Evolutionary conservation across 805 yeast genomes (phyloP), one percentile per base, ranked within the genome.

Genomic region (Saccharomycopsis lassenensis): DNA sequence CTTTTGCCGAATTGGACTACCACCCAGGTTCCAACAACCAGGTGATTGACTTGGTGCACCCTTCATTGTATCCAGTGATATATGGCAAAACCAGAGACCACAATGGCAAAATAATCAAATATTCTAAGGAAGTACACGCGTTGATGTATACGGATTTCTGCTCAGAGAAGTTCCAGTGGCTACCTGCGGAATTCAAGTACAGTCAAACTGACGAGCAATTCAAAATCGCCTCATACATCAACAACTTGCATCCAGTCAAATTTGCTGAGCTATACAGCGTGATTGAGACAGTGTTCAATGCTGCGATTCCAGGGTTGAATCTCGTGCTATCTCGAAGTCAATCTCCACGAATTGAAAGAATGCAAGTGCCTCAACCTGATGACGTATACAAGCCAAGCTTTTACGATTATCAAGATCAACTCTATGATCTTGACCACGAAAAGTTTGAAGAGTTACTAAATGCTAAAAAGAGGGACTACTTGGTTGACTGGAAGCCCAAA

Each of bases 41-140:
- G 43, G 65, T 61, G 2, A 42, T 59, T 15, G 62, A 61, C 41
- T 49, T 63, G 17, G 64, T 57, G 8, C 67, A 63, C 36, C 67
- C 68, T 17, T 61, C 65, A 12, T 49, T 63, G 28, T 62, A 49
- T 31, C 61, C 63, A 5, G 43, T 55, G 20, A 54, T 46, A 27
- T 61, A 59, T 35, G 61, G 54, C 0, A 40, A 7, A 12, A 55
- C 62, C 4, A 52, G 53, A 6, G 41, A 53, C 15, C 18, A 36
- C 18, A 26, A 42, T 19, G 47, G 45, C 15, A 48, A 50, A 31
- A 7, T 19, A 4, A 23, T 15, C 4, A 48, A n/a, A n/a, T n/a
- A n/a, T n/a, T n/a, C n/a, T n/a, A n/a, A n/a, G n/a, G n/a, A n/a
- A n/a, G n/a, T n/a, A n/a, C n/a, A n/a, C n/a, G n/a, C n/a, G n/a